Base-by-base conservation (phyloP, 495 filamentous ascomycete genomes). In the Neurospora sp. region DNA sequence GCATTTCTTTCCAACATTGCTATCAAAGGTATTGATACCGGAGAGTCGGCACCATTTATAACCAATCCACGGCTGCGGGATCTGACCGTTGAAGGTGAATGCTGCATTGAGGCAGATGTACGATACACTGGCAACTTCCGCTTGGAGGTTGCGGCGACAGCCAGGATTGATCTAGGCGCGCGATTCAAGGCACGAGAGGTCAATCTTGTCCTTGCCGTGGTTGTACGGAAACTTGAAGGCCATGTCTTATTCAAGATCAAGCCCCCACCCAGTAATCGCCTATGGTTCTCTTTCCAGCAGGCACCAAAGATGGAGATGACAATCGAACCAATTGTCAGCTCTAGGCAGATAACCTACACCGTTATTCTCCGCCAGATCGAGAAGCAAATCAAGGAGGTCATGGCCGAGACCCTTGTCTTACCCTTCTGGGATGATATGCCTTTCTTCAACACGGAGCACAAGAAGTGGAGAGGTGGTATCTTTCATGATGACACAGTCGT, bases 371-470 rank as follows among this genome's bases (percentile, higher is more conserved):
- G 94, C 70, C 91, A 94, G 70, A 99, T 99, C 74, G 96, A 98
- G 81, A 97, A 91, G 76, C 86, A 95, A 35, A 97, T 99, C 79
- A 90, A 95, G 72, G 94, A 97, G 80, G 93, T 98, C 46, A 86
- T 99, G 71, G 93, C 90, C 3, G 96, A 99, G 82, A 97, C 94
- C 18, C 80, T 98, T 10, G 96, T 99, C n/a, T 84, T 92, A 69
- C 96, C 96, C 1, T 93, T 96, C 78, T 98, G 95, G 93, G 96
- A 99, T 74, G 96, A 99, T 80, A 88, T 91, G 3, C 93, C 96
- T 5, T 98, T 98, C 82, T 90, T 91, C 77, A 88, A 92, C 75
- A 97, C 93, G 6, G 82, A 89, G 41, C 82, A 87, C 62, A 93
- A 97, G 78, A 80, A 83, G 37, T 94, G 93, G 85, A 88, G 96